Evolutionary conservation across 208 protist genomes (phyloP).

Genomic region (Wallacemonas collosoma): DNA sequence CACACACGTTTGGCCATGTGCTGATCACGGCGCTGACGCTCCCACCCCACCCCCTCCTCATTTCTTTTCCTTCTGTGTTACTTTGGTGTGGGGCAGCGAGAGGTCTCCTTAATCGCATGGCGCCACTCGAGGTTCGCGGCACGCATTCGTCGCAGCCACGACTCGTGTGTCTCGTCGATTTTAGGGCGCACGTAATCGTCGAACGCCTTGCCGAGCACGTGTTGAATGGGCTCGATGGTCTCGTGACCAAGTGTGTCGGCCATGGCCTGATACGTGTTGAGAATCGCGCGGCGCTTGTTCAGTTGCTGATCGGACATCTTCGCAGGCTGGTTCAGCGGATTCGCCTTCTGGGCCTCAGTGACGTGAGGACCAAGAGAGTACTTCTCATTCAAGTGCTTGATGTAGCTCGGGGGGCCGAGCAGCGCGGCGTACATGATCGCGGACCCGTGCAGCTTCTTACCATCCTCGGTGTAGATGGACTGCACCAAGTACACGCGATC

Average conservation of each 20-base stretch:
- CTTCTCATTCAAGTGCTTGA: neutral
- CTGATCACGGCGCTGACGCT: too few species aligned
- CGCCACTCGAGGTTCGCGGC: slow-evolving; percentile 5
- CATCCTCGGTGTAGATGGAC: slow-evolving; percentile 36
- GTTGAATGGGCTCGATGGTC: neutral
- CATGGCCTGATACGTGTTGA: slow-evolving; percentile 15
- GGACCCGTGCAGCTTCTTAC: slow-evolving; percentile 25
- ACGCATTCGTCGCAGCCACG: slow-evolving; percentile 4
- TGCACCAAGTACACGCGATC: slow-evolving; percentile 45
- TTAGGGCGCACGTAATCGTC: slow-evolving; percentile 12
- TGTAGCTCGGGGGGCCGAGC: slow-evolving; percentile 14
- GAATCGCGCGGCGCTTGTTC: slow-evolving; percentile 7
- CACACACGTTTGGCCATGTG: too few species aligned
- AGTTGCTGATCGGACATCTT: slow-evolving; percentile 5
- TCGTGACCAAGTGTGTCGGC: slow-evolving; percentile 11
- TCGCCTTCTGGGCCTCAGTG: neutral
- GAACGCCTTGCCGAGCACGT: slow-evolving; percentile 1
- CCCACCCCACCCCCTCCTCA: too few species aligned
- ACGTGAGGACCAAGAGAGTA: slow-evolving; percentile 4
- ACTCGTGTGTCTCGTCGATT: slow-evolving; percentile 7
- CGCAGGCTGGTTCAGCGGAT: slow-evolving; percentile 1
- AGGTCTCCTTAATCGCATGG: neutral
- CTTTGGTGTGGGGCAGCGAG: neutral
- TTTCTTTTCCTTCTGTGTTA: neutral
- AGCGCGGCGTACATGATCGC: slow-evolving; percentile 21